Evolutionary conservation across 768 basidiomycete genomes (phyloP).

Genomic region (Mycena galericulata): DNA sequence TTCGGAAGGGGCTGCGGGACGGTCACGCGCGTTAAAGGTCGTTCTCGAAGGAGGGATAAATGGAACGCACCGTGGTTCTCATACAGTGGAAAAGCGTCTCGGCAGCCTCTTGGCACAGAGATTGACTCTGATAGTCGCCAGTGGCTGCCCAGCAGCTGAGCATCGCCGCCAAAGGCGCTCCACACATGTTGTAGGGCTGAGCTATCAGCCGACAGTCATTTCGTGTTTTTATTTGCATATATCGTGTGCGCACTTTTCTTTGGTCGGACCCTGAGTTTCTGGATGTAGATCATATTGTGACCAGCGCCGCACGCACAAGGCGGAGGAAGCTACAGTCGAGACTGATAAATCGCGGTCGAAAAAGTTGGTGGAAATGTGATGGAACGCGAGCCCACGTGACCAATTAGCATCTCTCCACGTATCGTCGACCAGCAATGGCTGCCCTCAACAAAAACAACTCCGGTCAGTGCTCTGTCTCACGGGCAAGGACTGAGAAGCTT

Average conservation of each 20-base stretch:
- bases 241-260: slow-evolving; percentile 67
- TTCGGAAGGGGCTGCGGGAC: slow-evolving; percentile 72
- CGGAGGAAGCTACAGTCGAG: slow-evolving; percentile 1
- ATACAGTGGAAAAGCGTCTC: slow-evolving; percentile 82
- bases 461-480: slow-evolving; percentile 56
- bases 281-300: slow-evolving; percentile 71
- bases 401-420: slow-evolving; percentile 17
- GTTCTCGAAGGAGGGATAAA: slow-evolving; percentile 7
- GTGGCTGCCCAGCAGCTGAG: slow-evolving; percentile 89
- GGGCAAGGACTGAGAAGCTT: slow-evolving; percentile 18
- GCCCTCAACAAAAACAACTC: slow-evolving; percentile 90
- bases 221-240: background rate
- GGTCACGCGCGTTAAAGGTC: too few relatives aligned
- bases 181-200: slow-evolving; percentile 67
- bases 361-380: background rate
- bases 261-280: slow-evolving; percentile 84
- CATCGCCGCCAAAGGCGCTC: slow-evolving; percentile 79
- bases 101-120: slow-evolving; percentile 69
- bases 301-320: slow-evolving; percentile 15
- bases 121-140: slow-evolving; percentile 66
- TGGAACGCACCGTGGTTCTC: slow-evolving; percentile 78
- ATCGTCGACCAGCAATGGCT: slow-evolving; percentile 39
- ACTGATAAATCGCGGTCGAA: background rate
- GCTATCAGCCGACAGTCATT: slow-evolving; percentile 45
- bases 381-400: background rate